Evolutionary conservation across 1,284 basidiomycete species (phyloP).

Genomic region (Neotropicomus parvogracilis): DNA sequence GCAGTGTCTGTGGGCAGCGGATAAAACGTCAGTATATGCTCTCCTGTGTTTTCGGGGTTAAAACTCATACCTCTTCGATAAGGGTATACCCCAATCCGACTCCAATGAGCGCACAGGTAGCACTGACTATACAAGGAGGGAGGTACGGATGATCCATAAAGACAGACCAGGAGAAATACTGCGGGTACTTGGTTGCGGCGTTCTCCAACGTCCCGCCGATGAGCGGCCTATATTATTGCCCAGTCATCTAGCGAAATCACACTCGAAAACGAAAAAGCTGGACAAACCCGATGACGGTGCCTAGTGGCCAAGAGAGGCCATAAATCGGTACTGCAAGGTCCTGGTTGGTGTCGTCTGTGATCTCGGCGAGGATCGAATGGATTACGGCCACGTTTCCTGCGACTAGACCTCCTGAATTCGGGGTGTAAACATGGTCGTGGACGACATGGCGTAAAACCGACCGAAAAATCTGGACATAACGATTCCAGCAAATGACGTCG

Average conservation of each 20-base stretch:
- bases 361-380: conserved; percentile 45
- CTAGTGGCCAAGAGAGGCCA: conserved; percentile 21
- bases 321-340: conserved; percentile 50
- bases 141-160: conserved; percentile 25
- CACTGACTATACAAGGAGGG: conserved; percentile 21
- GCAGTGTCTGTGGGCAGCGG: conserved; percentile 16
- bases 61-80: conserved; percentile 22
- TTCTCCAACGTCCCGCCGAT: conserved; percentile 23
- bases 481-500: conserved; percentile 44
- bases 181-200: conserved; percentile 17
- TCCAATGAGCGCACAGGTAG: conserved; percentile 12
- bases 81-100: conserved; percentile 17
- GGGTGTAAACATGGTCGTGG: neutral
- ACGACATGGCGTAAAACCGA: conserved; percentile 27
- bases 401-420: conserved; percentile 45
- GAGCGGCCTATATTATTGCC: conserved; percentile 11
- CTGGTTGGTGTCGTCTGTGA: conserved; percentile 63
- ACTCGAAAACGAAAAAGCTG: neutral
- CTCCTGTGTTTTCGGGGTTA: too few relatives aligned
- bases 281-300: conserved; percentile 21
- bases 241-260: neutral
- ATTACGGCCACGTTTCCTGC: conserved; percentile 60
- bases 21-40: neutral
- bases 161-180: conserved; percentile 15
- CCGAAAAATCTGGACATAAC: conserved; percentile 19